These are phyloP conservation scores for Colletotrichum gloeosporioides DNA, from an alignment of 2,329 filamentous ascomycete species.

Conservation along the genomic window DNA sequence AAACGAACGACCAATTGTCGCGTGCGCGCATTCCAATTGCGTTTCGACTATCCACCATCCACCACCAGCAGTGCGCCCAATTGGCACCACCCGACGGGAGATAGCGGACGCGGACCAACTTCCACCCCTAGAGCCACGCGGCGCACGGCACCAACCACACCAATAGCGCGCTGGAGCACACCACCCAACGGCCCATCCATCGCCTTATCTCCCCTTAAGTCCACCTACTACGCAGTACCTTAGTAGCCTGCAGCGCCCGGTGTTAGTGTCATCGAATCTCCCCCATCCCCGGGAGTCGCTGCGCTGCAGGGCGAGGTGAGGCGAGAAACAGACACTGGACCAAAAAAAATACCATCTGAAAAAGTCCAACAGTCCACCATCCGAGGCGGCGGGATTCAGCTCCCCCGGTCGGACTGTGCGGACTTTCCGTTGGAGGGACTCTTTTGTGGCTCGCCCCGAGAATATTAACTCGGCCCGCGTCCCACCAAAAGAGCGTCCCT, in stretches of 20 bases:
- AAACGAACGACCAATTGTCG: neutral
- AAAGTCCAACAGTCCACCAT: neutral
- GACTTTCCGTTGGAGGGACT: conserved; percentile 19
- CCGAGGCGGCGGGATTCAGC: neutral
- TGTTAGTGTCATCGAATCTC: conserved; percentile 13
- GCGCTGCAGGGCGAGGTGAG: neutral
- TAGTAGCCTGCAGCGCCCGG: neutral
- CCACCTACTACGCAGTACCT: neutral
- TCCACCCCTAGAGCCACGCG: conserved; percentile 2
- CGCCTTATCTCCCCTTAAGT: conserved; percentile 15
- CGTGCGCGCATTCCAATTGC: conserved; percentile 2
- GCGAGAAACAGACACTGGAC: neutral
- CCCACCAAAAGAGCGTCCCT: conserved; percentile 7
- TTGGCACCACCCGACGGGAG: neutral
- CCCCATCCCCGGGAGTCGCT: neutral
- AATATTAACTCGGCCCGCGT: conserved; percentile 19
- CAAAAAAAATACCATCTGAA: neutral
- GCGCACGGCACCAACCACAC: neutral
- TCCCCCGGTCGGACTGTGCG: conserved; percentile 12
- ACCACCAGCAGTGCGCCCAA: neutral
- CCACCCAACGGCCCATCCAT: neutral
- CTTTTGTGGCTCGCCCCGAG: conserved; percentile 16
- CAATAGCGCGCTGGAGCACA: neutral
- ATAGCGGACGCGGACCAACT: neutral
- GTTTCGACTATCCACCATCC: neutral